Evolutionary conservation across 2,329 filamentous ascomycete species (phyloP).

Genomic region (Alternaria sp.): DNA sequence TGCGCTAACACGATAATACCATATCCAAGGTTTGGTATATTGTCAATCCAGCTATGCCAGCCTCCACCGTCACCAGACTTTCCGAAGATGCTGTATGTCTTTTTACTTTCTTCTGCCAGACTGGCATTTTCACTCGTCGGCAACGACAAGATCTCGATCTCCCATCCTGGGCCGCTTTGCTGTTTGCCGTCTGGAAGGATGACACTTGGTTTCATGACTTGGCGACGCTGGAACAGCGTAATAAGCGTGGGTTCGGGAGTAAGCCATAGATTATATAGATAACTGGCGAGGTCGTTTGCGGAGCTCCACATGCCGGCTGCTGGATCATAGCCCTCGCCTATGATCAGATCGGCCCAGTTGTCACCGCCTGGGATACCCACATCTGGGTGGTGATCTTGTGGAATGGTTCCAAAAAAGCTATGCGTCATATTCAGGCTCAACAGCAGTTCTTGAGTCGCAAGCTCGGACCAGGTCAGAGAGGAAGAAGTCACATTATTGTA

Average conservation of each 20-base stretch:
- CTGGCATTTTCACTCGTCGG: constrained; percentile 20
- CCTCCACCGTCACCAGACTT: constrained; percentile 46
- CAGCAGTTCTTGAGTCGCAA: constrained; percentile 32
- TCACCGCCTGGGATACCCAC: constrained; percentile 38
- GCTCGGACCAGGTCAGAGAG: constrained; percentile 34
- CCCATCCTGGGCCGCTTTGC: constrained; percentile 42
- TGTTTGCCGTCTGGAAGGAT: constrained; percentile 38
- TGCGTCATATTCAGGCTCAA: constrained; percentile 38
- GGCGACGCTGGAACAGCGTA: constrained; percentile 35
- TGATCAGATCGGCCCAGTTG: constrained; percentile 38
- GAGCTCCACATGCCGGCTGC: constrained; percentile 47
- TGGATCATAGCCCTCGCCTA: constrained; percentile 43
- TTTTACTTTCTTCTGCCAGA: constrained; percentile 12
- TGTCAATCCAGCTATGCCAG: constrained; percentile 45
- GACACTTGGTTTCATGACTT: constrained; percentile 33
- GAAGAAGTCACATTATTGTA: constrained; percentile 32
- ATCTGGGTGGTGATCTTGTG: constrained; percentile 24
- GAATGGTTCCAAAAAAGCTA: constrained; percentile 37
- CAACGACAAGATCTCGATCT: constrained; percentile 33
- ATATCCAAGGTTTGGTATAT: constrained; percentile 43
- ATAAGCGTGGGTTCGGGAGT: constrained; percentile 33
- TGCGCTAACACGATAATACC: constrained; percentile 38
- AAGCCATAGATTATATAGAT: constrained; percentile 39
- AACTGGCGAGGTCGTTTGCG: constrained; percentile 40
- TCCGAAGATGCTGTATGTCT: constrained; percentile 40